Evolutionary conservation across 805 yeast species (phyloP), one percentile per base, ranked within the genome.

Genomic region (Lachancea meyersii): DNA sequence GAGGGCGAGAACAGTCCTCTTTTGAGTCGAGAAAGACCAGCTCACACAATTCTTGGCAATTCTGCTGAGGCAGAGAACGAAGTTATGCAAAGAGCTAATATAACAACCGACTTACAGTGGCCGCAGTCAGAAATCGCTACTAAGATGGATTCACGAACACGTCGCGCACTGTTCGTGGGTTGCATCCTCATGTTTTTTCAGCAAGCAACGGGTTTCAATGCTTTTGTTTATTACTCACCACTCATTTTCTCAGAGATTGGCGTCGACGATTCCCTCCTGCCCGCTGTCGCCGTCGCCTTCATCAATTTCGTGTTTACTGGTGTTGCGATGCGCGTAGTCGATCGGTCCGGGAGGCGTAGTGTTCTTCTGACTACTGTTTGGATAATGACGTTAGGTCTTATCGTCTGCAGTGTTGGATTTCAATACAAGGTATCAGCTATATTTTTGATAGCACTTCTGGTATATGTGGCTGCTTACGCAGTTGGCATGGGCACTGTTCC

Each of bases 181-280:
- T 71, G 76, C 49, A 72, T 73, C 16, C 58, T 79, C 33, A 66
- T 77, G 69, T 67, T 75, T 48, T 69, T 75, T 48, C 83, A 79
- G 54, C 83, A 78, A 58, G 65, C 72, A 39, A 70, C 77, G n/a
- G 83, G 83, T 42, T 73, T 76, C 55, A 77, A 77, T 61, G 77
- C 79, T 31, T 76, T 79, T 53, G 76, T 78, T 73, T 78, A 77
- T 59, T 79, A 77, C 52, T 75, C 80, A 5, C 74, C 82, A 8
- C 68, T 79, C 11, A 70, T 79, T 35, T 77, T 79, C 65, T 57
- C 70, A 41, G 68, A 72, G 17, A 69, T 76, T 17, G 77, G 79
- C 3, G 62, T 73, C 49, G 52, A 64, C 8, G 73, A 77, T 54
- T 79, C 82, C n/a, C 66, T 78, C 53, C 56, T 71, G 33, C 76